A percentile compares a stretch with the other conserved stretches of the same genome.
phyloP scores from a whole-genome alignment of 768 basidiomycete genomes.

The Pisolithus tinctorius region DNA sequence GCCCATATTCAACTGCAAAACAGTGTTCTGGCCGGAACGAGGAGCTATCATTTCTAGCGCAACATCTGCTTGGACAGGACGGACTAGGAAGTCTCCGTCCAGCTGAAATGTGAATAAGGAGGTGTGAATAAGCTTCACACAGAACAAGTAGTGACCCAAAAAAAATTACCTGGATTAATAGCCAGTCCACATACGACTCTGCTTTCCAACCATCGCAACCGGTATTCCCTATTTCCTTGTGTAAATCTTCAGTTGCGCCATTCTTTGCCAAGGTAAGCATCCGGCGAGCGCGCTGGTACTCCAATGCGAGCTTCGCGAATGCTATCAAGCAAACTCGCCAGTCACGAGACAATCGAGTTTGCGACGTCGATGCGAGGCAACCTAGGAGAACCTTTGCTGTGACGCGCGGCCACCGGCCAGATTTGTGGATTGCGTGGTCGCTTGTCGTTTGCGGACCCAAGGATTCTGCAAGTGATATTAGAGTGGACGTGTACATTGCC shows the following conservation, averaged over 20 bases:
- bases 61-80: conserved; percentile 22
- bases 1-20: conserved; percentile 49
- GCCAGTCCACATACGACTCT: conserved; percentile 11
- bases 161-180: conserved; percentile 15
- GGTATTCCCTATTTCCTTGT: conserved; percentile 12
- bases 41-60: conserved; percentile 29
- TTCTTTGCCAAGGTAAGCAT: conserved; percentile 17
- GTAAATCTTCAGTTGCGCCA: conserved; percentile 7
- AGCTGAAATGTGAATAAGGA: conserved; percentile 19
- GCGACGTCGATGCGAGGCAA: conserved; percentile 19
- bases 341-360: conserved; percentile 2
- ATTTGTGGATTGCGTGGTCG: conserved; percentile 9
- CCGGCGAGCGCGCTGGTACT: conserved; percentile 31
- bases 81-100: conserved; percentile 19
- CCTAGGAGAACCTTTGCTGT: conserved; percentile 23
- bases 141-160: neutral
- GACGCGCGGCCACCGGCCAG: conserved; percentile 31
- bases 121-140: neutral
- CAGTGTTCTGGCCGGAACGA: conserved; percentile 23
- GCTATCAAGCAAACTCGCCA: conserved; percentile 26
- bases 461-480: neutral
- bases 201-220: conserved; percentile 15
- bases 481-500: neutral
- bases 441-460: conserved; percentile 8
- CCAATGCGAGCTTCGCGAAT: conserved; percentile 24